These are phyloP conservation scores for Rhodotorula sp. DNA, from an alignment of 1,284 basidiomycete species.

Conservation along the genomic window DNA sequence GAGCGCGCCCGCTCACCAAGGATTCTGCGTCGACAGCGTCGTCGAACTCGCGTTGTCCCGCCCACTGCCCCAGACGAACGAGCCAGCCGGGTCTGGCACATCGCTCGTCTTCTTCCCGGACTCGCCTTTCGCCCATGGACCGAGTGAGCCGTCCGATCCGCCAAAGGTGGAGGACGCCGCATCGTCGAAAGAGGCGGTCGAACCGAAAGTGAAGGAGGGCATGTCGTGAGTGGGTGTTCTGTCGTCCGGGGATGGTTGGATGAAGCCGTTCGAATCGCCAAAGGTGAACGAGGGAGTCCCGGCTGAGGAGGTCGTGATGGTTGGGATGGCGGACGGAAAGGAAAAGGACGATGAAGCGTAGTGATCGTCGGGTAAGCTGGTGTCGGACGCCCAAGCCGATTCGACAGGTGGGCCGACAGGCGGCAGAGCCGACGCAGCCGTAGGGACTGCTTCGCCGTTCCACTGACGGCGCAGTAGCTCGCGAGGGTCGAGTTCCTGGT, in stretches of 20 bases:
- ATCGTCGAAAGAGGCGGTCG: not conserved
- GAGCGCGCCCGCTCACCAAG: not conserved
- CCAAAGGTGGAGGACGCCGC: slow-evolving; percentile 11
- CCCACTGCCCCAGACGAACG: not conserved
- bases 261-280: slow-evolving; percentile 21
- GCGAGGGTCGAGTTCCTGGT: slow-evolving; percentile 32
- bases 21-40: slow-evolving; percentile 8
- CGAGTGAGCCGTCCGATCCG: not conserved
- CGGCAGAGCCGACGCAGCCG: not conserved
- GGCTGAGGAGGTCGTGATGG: not conserved
- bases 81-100: slow-evolving; percentile 1
- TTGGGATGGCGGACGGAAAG: slow-evolving; percentile 9
- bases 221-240: not conserved
- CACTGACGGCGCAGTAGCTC: slow-evolving; percentile 35
- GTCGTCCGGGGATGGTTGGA: not conserved
- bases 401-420: not conserved
- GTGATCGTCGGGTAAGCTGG: slow-evolving; percentile 20
- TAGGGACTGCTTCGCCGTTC: slow-evolving; percentile 17
- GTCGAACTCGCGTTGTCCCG: not conserved
- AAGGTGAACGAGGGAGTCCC: slow-evolving; percentile 19
- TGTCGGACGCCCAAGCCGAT: slow-evolving; percentile 18
- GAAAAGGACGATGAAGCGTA: slow-evolving; percentile 18
- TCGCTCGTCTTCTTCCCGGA: not conserved
- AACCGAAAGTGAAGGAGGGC: slow-evolving; percentile 3
- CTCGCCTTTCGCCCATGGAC: not conserved